Percentiles rank a stretch among this genome's conserved stretches.
Conservation (phyloP, 768 basidiomycete species). For the Suillus weaverae region DNA sequence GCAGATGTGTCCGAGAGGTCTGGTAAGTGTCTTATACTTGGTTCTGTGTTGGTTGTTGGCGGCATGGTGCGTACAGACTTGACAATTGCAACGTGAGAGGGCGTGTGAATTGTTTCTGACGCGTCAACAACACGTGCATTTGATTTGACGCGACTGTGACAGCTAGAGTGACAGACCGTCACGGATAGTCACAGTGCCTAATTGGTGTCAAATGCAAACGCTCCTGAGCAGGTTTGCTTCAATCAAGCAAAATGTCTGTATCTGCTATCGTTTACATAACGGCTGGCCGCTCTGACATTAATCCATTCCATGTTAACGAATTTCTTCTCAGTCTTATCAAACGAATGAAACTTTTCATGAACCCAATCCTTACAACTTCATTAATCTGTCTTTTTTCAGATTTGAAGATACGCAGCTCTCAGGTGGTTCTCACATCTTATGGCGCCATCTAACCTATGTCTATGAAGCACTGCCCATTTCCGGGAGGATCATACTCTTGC, state of each 20-base stretch:
- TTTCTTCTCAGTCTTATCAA: slow-evolving; percentile 2
- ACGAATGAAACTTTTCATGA: neutral
- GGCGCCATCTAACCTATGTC: neutral
- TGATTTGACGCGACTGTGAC: slow-evolving; percentile 10
- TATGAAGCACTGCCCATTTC: neutral
- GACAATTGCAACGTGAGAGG: neutral
- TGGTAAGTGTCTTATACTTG: slow-evolving; percentile 55
- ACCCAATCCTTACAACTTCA: neutral
- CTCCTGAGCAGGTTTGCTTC: slow-evolving; percentile 4
- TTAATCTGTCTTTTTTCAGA: neutral
- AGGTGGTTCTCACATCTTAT: neutral
- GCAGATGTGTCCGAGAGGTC: slow-evolving; percentile 46
- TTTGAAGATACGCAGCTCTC: neutral
- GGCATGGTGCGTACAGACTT: slow-evolving; percentile 18
- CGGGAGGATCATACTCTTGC: neutral
- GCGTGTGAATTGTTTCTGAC: slow-evolving; percentile 27
- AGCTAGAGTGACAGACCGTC: neutral
- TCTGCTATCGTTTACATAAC: neutral
- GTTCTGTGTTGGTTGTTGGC: slow-evolving; percentile 33
- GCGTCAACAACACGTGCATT: slow-evolving; percentile 31
- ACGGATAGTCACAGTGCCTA: neutral
- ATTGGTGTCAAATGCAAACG: slow-evolving; percentile 1
- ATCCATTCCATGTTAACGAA: neutral
- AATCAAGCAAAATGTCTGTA: slow-evolving; percentile 3
- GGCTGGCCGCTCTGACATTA: neutral